These are phyloP conservation scores for Eleusine coracana DNA, from an alignment of 176 grass and related monocot species.

Conservation along the genomic window DNA sequence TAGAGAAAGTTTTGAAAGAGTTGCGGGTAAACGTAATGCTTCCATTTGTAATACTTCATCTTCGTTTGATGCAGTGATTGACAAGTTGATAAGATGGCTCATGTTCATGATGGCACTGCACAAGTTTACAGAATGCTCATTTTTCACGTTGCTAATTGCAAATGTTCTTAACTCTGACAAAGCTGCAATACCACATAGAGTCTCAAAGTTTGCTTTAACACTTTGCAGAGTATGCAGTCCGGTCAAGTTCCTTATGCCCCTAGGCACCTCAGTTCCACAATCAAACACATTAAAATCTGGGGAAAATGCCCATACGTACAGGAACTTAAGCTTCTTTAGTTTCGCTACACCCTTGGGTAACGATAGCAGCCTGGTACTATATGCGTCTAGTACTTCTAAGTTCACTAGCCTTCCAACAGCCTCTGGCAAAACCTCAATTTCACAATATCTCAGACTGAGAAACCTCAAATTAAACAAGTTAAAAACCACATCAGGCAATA, in stretches of 20 bases:
- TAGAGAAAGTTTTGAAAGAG: background rate
- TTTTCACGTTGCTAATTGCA: background rate
- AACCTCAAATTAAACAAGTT: conserved; percentile 40
- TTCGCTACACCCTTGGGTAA: conserved; percentile 21
- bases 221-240: conserved; percentile 17
- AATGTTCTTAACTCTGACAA: conserved; percentile 41
- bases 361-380: fast-evolving
- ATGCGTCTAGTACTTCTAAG: conserved; percentile 36
- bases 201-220: background rate
- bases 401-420: conserved; percentile 26
- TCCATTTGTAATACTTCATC: conserved; percentile 23
- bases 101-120: conserved; percentile 12
- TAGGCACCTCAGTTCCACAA: conserved; percentile 3
- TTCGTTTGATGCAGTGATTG: background rate
- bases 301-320: background rate
- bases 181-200: background rate
- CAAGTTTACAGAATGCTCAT: conserved; percentile 7
- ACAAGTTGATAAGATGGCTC: background rate
- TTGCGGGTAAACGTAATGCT: background rate
- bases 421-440: conserved; percentile 1
- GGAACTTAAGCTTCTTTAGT: conserved; percentile 31
- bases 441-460: conserved; percentile 10
- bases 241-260: conserved; percentile 29
- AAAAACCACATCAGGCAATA: conserved; percentile 2
- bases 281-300: too few species aligned